Base-by-base conservation (phyloP, 108 stramenopile genomes). In the Nannochloropsis salina region DNA sequence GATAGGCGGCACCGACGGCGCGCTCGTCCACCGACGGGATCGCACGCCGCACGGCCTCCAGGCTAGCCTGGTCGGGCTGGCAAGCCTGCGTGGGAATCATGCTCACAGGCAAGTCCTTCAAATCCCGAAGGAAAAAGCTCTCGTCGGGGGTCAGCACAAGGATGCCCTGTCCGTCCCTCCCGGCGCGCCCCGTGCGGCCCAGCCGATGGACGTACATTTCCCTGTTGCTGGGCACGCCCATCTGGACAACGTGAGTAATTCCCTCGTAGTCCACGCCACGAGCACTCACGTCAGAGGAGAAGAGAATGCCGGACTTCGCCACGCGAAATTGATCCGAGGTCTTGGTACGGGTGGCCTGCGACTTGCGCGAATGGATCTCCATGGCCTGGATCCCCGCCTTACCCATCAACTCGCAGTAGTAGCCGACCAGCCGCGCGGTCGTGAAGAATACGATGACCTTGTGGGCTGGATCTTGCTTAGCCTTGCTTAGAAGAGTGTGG, bases 141-240 rank as follows among this genome's bases (percentile, higher is more conserved):
- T 92, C 92, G 9, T 44, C 61, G 83, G 86, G 81, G 12, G 86
- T 80, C 21, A 92, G 90, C 51, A 92, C 86, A 74, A 92, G 84
- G 20, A 92, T 41, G 44, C 92, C 92, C n/a, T 74, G 79, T 18
- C 92, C 92, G 3, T 31, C 84, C 83, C 83, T 90, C 20, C 96
- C 96, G 9, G 96, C 97, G 18, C 98, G 91, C 20, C 95, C 98
- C 9, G 97, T 97, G 22, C 98, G 93, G 20, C 98, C 98, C 6
- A 98, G 91, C n/a, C 98, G 94, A 92, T 98, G 97, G 51, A 97
- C 91, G 87, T 98, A 98, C 82, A 95, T 94, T 82, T 94, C 96
- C 83, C 93, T 86, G 87, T 87, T 44, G 91, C 90, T 9, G 9
- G 97, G 89, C 42, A 94, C 86, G 18, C 96, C 94, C 83, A 96